Base-by-base conservation (phyloP, 148 eudicot genomes). In the Vaccinium vitisidaea region DNA sequence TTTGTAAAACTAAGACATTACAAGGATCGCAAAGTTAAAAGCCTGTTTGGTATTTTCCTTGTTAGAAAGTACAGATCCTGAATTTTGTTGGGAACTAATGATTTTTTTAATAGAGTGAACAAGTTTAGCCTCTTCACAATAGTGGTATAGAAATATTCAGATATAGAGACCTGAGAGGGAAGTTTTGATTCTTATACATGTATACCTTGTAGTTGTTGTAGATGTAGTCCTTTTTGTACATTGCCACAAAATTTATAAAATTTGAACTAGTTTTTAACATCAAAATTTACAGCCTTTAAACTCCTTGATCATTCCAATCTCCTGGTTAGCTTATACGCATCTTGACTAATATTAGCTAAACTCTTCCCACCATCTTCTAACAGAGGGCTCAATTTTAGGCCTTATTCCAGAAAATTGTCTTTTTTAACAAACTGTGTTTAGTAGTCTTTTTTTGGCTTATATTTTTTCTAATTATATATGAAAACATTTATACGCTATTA, bases 21-120 rank as follows among this genome's bases (percentile, higher is more conserved):
- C 39, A 27, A 10, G 36, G 36, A 11, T 27, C 36, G 9, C 0
- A 67, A n/a, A 67, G 32, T 25, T 23, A 23, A 65, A 65, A n/a
- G 71, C 71, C 10, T 23, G 71, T 65, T 7, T 30, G 32, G 77
- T 86, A 87, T 82, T 97, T 92, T 84, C 99, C 99, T 39, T 90
- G 80, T 76, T 90, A 69, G 74, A 27, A 23, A 25, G 74, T 69
- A 69, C 74, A 27, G 7, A 69, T 69, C 74, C 19, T 69, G 74
- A 69, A 4, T 69, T 69, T 69, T 69, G 13, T 69, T 69, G 16
- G 74, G 36, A 69, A 69, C 12, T 69, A 27, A 0, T 69, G 7
- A 4, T 4, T 69, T 36, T 27, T 69, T 69, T 12, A 8, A 25
- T 67, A 11, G 73, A 67, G 73, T 67, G 73, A 67, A 67, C 10